Base-by-base conservation (phyloP, 768 basidiomycete species). In the Agaricus blazei region DNA sequence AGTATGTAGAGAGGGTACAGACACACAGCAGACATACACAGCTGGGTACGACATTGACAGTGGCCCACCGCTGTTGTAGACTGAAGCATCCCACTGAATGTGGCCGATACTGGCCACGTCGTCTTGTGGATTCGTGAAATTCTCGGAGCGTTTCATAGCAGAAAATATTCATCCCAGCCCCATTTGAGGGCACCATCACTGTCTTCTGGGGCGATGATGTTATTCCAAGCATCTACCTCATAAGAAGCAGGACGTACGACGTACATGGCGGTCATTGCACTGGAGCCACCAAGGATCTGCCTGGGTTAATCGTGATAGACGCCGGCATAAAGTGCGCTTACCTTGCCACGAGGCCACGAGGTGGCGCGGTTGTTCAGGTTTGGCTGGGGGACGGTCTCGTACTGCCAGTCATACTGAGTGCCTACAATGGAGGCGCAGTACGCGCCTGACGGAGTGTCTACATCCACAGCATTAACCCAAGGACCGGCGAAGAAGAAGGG, bases 181-280 rank as follows among this genome's bases (percentile, higher is more conserved):
- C 80, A 81, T 26, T 62, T 63, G 1, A 58, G 58, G 0, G 69
- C 63, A n/a, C 56, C 64, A 24, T 60, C 59, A 37, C 62, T 63
- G 37, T 64, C 65, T 31, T 65, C 58, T 31, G 70, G 58, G 59
- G 68, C 59, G 62, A 79, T 68, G 38, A 81, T 61, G 5, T 57
- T 40, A 0, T 69, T 58, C 76, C 77, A 81, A 2, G 74, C 66
- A 58, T 82, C 72, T 55, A 81, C 59, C 60, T 82, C 81, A 47
- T 70, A 54, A 51, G 68, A 61, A 36, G 73, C 72, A 4, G 80
- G 79, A 19, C 78, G 73, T 34, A 82, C 75, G 60, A 77, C 71
- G 68, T 81, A 84, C 70, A 85, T 70, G 28, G 81, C 83, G 68
- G 85, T 87, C 62, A 84, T 75, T 4, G 83, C 83, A 34, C 81